Evolutionary conservation across 805 yeast genomes (phyloP), one percentile per base, ranked within the genome.

Genomic region (Teunomyces atbi): DNA sequence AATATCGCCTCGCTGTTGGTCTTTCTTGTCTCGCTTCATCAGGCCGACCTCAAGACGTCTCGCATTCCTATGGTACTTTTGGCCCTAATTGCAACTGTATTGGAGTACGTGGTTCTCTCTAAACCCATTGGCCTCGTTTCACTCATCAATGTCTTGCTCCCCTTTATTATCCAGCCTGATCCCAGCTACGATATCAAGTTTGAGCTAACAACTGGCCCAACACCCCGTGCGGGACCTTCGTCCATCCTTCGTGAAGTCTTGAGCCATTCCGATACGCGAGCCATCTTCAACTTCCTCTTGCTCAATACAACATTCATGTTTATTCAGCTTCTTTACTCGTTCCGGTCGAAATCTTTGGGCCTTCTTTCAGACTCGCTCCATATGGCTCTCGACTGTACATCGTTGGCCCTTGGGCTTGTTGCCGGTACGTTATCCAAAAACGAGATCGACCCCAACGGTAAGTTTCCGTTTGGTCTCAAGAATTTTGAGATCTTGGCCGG

Each of bases 371-470:
- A 94, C 60, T 89, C 97, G 1, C 74, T 94, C 44, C 99, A 94
- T 65, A 94, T 94, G 99, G 86, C 96, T 2, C 73, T 94, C 46
- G 99, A 94, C 65, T 94, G 99, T 63, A 78, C 89, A 0, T 95
- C 98, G 0, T 71, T 94, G 45, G 82, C 94, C 2, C 78, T 94
- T 26, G 99, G 99, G 0, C 71, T 94, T 2, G 74, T 92, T 20
- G 99, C 99, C 0, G 88, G 95, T 18, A 76, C 81, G 11, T 66
- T 68, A 15, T 66, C 73, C 47, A 73, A 59, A 53, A 69, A 52
- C 53, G 45, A 42, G 8, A 59, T 69, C 39, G 63, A 72, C 42
- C 77, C 87, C 4, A 79, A 79, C 48, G 76, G 83, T n/a, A 76
- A 78, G 44, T 92, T 79, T 60, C 97, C 98, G 1, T 89, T 89